phyloP scores from a whole-genome alignment of 1,139 yeast species.

The Magnusiomyces fungicola region DNA sequence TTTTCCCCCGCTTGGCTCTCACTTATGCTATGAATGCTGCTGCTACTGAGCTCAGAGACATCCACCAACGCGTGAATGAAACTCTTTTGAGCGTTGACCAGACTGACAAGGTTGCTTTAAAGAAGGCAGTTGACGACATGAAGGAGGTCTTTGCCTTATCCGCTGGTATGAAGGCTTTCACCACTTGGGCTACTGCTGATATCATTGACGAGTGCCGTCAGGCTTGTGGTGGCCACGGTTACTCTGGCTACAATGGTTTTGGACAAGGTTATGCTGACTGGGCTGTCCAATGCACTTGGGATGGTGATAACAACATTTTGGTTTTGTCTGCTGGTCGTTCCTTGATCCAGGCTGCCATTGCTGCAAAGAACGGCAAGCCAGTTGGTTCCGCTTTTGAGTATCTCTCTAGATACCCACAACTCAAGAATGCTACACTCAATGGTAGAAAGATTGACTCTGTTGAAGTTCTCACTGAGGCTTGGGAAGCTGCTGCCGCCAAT shows the following conservation, averaged over 20 bases:
- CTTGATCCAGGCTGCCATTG: constrained; percentile 27
- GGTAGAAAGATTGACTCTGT: constrained; percentile 20
- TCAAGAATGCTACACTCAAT: constrained; percentile 22
- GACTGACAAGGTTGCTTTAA: constrained; percentile 32
- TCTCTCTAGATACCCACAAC: constrained; percentile 18
- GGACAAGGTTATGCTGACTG: constrained; percentile 86
- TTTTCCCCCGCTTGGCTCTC: constrained; percentile 71
- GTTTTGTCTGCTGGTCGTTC: constrained; percentile 64
- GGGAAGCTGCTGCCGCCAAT: constrained; percentile 35
- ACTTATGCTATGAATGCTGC: constrained; percentile 74
- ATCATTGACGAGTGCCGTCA: constrained; percentile 86
- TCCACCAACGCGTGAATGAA: constrained; percentile 45
- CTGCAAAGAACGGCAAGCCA: constrained; percentile 22
- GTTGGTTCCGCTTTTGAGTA: constrained; percentile 23
- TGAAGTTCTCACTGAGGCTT: constrained; percentile 29
- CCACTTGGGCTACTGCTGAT: constrained; percentile 78
- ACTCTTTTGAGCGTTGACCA: constrained; percentile 38
- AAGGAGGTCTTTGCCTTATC: constrained; percentile 79
- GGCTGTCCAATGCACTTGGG: constrained; percentile 98
- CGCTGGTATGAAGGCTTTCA: constrained; percentile 82
- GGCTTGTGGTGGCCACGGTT: constrained; percentile 97
- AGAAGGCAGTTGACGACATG: constrained; percentile 48
- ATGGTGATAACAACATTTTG: constrained; percentile 28
- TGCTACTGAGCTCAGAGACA: constrained; percentile 55
- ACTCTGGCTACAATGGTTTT: constrained; percentile 81